Base-by-base conservation (phyloP, 164 flowering plant species). In the Berberis vulgaris region DNA sequence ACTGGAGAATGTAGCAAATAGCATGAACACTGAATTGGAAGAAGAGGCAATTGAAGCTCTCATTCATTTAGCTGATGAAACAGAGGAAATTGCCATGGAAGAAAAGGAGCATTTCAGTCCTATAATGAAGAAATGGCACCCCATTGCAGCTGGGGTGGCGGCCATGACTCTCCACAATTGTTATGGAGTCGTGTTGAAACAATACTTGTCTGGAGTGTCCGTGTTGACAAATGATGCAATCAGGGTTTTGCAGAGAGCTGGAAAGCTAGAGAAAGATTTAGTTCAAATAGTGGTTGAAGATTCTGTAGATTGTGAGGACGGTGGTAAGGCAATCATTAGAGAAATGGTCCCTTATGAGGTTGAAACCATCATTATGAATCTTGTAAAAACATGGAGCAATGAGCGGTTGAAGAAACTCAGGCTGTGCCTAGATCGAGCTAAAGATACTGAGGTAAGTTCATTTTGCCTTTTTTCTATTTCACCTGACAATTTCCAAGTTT, bases 201-300 rank as follows among this genome's bases (percentile, higher is more conserved):
- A 85, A 60, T 95, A 84, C 74, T 60, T 95, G 39, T 45, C 68
- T 0, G 79, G 80, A 2, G 73, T 79, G 4, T 47, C 84, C 0
- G 57, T 65, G 2, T 74, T 82, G 39, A 74, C 80, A 1, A 73
- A 66, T 42, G 96, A 91, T 65, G 76, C 76, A 10, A 73, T 84
- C 2, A 59, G 41, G 64, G 89, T 87, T 6, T 64, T 95, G 75
- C 88, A 83, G 55, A 79, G 83, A 62, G 97, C 97, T 2, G 97
- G 85, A 11, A 85, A 83, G 69, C 83, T 95, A 1, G 99, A 95
- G 72, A 91, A 87, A 69, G 55, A 71, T 46, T 65, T 95, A 75
- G 83, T 91, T 8, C 90, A 91, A 57, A 81, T 95, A 91, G 94
- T 86, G 61, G 90, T 86, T 41, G 99, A 89, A 66, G 96, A 87